Base-by-base conservation (phyloP, 2,329 filamentous ascomycete species). In the Geosmithia putterillii region DNA sequence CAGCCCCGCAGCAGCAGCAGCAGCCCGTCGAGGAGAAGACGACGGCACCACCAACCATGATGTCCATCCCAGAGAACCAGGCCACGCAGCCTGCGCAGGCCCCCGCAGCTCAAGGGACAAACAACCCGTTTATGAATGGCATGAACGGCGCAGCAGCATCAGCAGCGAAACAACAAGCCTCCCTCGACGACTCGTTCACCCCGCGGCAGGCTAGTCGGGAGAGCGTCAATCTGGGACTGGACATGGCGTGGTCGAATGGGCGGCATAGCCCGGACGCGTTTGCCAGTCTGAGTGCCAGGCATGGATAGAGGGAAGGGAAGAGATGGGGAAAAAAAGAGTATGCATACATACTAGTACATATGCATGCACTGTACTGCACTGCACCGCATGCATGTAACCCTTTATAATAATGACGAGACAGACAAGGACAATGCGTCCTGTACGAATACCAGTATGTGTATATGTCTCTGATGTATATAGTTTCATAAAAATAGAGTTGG, bases 261-360 rank as follows among this genome's bases (percentile, higher is more conserved):
- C 68, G 84, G 37, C 83, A 88, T 55, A 87, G 83, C 52, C 84
- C 84, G 3, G 84, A 89, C 60, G 84, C 84, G 14, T 89, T 88
- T 69, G 78, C 83, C 2, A 84, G 81, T 42, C 65, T 89, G 49
- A 86, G 82, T 53, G 77, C 82, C 42, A 66, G 73, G 50, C 71
- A 74, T 53, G 62, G 57, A 54, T 70, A 52, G 63, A 38, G 44
- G 40, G 42, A 43, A 12, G 37, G 23, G 10, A 25, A 25, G 23
- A 25, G 7, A 10, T 6, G 23, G 23, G 23, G 23, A 25, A 25
- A 25, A 25, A 25, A 25, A 25, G 10, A 25, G 10, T 6, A 25
- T n/a, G n/a, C n/a, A n/a, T n/a, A n/a, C n/a, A n/a, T n/a, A n/a
- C n/a, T n/a, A n/a, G n/a, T n/a, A n/a, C n/a, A n/a, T n/a, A n/a